A percentile compares a stretch with the other conserved stretches of the same genome.
Evolutionary conservation across 176 grass and related monocot species (phyloP).

Genomic region (Ampelocalamus luodianensis): DNA sequence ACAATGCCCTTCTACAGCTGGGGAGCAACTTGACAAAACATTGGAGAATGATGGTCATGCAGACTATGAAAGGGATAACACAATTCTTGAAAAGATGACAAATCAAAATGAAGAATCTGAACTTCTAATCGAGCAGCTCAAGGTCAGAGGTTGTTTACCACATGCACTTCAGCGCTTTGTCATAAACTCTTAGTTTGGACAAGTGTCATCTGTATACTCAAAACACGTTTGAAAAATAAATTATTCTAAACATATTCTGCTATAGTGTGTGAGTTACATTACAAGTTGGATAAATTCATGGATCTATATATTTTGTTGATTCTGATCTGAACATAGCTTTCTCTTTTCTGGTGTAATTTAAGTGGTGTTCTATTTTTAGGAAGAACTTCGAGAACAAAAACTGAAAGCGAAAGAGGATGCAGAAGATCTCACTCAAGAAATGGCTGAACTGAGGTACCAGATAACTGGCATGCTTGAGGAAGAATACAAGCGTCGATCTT

Average conservation of each 20-base stretch:
- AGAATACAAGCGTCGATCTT: slow-evolving; percentile 92
- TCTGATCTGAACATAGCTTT: slow-evolving; percentile 7
- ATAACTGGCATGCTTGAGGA: slow-evolving; percentile 95
- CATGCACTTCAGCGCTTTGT: slow-evolving; percentile 23
- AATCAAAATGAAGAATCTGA: slow-evolving; percentile 71
- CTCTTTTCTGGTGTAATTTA: slow-evolving; percentile 11
- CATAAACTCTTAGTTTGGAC: background rate
- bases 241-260: background rate
- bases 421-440: slow-evolving; percentile 99
- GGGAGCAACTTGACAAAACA: slow-evolving; percentile 56
- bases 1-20: slow-evolving; percentile 42
- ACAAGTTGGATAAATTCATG: background rate
- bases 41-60: slow-evolving; percentile 38
- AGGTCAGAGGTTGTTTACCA: slow-evolving; percentile 55
- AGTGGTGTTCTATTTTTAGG: slow-evolving; percentile 55
- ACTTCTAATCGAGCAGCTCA: slow-evolving; percentile 80
- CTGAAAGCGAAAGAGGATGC: slow-evolving; percentile 92
- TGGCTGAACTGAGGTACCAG: slow-evolving; percentile 97
- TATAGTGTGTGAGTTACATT: background rate
- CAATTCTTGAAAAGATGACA: slow-evolving; percentile 60
- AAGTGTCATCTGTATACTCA: background rate
- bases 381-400: slow-evolving; percentile 90
- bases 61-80: slow-evolving; percentile 42
- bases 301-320: background rate
- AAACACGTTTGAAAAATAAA: slow-evolving; percentile 10